These are phyloP conservation scores for Phialemonium atrogriseum DNA, from an alignment of 2,329 filamentous ascomycete genomes.

Conservation along the genomic window DNA sequence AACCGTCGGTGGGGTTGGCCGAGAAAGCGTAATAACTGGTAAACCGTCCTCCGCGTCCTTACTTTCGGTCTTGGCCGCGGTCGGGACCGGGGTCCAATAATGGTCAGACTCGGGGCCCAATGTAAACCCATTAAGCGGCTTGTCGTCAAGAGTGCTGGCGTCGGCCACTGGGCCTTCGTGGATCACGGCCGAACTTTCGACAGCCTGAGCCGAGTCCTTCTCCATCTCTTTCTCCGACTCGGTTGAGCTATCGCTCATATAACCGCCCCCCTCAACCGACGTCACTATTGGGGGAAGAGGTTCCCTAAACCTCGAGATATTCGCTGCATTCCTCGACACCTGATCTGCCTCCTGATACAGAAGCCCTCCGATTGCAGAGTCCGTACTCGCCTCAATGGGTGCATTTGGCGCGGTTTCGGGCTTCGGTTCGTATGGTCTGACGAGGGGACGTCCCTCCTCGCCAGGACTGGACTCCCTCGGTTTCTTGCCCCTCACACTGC, in stretches of 20 bases:
- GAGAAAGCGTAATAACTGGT: conserved; percentile 35
- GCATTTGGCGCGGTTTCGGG: conserved; percentile 16
- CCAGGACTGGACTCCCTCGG: conserved; percentile 41
- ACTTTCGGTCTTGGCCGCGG: too few relatives aligned
- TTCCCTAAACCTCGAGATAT: conserved; percentile 49
- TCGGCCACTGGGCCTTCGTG: too few relatives aligned
- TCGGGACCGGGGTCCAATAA: too few relatives aligned
- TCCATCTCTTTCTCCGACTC: not conserved
- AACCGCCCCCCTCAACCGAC: conserved; percentile 57
- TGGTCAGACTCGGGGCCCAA: too few relatives aligned
- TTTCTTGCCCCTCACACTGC: conserved; percentile 61
- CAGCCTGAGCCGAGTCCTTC: conserved; percentile 4
- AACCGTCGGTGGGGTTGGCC: conserved; percentile 31
- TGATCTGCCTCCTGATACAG: conserved; percentile 45
- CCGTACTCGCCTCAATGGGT: too few relatives aligned
- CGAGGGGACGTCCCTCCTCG: conserved; percentile 47
- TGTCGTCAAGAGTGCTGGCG: too few relatives aligned
- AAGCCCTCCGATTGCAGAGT: conserved; percentile 45
- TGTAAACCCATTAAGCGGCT: too few relatives aligned
- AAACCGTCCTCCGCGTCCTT: conserved; percentile 14
- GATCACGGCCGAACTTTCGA: conserved; percentile 2
- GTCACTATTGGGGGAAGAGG: conserved; percentile 65
- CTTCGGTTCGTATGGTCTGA: conserved; percentile 36
- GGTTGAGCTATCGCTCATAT: conserved; percentile 50
- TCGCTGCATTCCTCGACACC: conserved; percentile 42